phyloP scores from a whole-genome alignment of 2,329 filamentous ascomycete species.

The Botrytis paeoniae region DNA sequence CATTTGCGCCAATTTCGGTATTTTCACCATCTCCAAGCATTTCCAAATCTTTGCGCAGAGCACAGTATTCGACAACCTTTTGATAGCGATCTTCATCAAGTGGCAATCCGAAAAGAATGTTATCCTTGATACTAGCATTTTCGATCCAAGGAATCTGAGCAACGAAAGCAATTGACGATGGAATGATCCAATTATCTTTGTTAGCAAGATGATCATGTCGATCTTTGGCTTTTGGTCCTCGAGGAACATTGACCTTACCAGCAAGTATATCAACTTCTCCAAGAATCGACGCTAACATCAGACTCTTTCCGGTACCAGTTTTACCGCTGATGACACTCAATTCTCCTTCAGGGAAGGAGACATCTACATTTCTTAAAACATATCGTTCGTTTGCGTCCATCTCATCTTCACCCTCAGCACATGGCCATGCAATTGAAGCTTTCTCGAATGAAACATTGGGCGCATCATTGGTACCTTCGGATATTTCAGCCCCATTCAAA shows the following conservation, averaged over 20 bases:
- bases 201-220: conserved; percentile 62
- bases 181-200: conserved; percentile 63
- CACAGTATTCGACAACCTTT: conserved; percentile 69
- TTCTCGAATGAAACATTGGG: conserved; percentile 62
- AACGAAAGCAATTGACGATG: conserved; percentile 69
- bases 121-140: conserved; percentile 74
- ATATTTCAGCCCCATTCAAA: conserved; percentile 63
- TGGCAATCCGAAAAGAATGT: conserved; percentile 75
- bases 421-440: conserved; percentile 72
- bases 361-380: conserved; percentile 59
- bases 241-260: conserved; percentile 58
- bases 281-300: conserved; percentile 69
- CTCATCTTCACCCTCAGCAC: conserved; percentile 58
- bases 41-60: conserved; percentile 70
- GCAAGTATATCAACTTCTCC: conserved; percentile 70
- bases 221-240: conserved; percentile 48
- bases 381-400: conserved; percentile 59
- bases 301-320: conserved; percentile 75
- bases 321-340: conserved; percentile 73
- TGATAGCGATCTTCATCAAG: conserved; percentile 66
- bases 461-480: conserved; percentile 50
- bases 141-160: conserved; percentile 81
- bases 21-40: conserved; percentile 74
- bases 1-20: conserved; percentile 81
- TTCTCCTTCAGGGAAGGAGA: conserved; percentile 65